Evolutionary conservation across 345 rosid species (phyloP), one percentile per base, ranked within the genome.

Genomic region (Eucalyptus albens): DNA sequence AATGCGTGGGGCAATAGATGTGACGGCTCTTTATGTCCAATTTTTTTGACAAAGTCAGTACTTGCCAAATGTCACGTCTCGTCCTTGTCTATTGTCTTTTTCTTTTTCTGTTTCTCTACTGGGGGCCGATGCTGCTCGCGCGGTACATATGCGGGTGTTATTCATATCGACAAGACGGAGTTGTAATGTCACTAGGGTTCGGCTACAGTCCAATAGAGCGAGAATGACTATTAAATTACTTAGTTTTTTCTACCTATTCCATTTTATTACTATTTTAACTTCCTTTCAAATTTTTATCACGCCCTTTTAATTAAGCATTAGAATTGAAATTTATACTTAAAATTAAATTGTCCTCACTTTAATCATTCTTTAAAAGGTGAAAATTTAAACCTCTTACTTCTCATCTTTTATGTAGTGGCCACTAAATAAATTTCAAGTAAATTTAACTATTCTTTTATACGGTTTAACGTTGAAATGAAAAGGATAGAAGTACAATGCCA

Each of bases 321-420:
- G 2, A 51, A 0, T 16, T 7, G 44, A 51, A 51, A 17, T 19
- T 0, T 4, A 19, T 8, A 53, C 0, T 0, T 19, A 19, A 53
- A 53, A 53, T 8, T 53, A 51, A 51, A 16, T 17, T 9, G 0
- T 16, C 2, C 4, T 3, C 4, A 51, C 21, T 3, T 51, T 17
- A 16, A 17, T 51, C 0, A 1, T 6, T 51, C 4, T 16, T 17
- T 7, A 51, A 0, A 17, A 51, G 0, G 0, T 17, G 4, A 0
- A 6, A 0, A 51, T 44, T 51, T 16, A 51, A 51, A 51, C 21
- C 4, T 51, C 2, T 0, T 1, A 51, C 1, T 51, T 51, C 2
- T 0, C 9, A 6, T 51, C 0, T 51, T 17, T 0, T 51, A 51
- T 7, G 4, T 53, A 8, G 9, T 53, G 24, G 9, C 0, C 0